A percentile compares a stretch with the other conserved stretches of the same genome.
phyloP scores from a whole-genome alignment of 345 rosid species.

The Garcia nutans region DNA sequence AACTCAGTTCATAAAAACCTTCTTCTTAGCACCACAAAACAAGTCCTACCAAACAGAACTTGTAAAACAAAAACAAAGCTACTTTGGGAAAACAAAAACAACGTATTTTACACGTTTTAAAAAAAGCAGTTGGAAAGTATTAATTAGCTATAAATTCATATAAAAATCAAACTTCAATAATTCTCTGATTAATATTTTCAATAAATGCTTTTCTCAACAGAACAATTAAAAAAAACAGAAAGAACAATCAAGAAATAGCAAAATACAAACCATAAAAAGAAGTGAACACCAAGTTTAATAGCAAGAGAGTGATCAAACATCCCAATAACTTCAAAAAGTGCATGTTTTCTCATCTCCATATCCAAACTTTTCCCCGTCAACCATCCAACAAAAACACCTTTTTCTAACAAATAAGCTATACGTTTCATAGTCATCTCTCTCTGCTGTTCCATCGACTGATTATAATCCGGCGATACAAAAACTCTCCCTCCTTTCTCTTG shows the following conservation, averaged over 20 bases:
- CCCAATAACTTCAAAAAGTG: slow-evolving; percentile 50
- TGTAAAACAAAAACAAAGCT: too few species aligned
- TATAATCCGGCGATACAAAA: slow-evolving; percentile 69
- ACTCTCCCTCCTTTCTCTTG: slow-evolving; percentile 60
- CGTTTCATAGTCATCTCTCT: slow-evolving; percentile 79
- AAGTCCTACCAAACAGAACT: too few species aligned
- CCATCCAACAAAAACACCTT: slow-evolving; percentile 73
- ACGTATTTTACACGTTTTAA: too few species aligned
- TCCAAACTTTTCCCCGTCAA: slow-evolving; percentile 58
- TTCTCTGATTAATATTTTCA: too few species aligned
- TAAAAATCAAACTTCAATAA: too few species aligned
- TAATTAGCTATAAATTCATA: too few species aligned
- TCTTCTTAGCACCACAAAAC: too few species aligned
- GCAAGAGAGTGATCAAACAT: slow-evolving; percentile 72
- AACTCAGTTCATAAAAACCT: too few species aligned
- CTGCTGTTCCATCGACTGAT: slow-evolving; percentile 94
- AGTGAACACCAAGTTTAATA: slow-evolving; percentile 79
- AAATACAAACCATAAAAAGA: slow-evolving; percentile 58
- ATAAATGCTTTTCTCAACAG: too few species aligned
- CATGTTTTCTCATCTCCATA: slow-evolving; percentile 57
- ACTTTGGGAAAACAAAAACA: too few species aligned
- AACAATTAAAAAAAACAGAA: background rate
- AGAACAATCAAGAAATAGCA: background rate
- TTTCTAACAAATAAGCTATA: slow-evolving; percentile 53
- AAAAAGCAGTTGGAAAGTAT: too few species aligned